phyloP scores from a whole-genome alignment of 805 yeast species.

The Citeromyces matritensis region DNA sequence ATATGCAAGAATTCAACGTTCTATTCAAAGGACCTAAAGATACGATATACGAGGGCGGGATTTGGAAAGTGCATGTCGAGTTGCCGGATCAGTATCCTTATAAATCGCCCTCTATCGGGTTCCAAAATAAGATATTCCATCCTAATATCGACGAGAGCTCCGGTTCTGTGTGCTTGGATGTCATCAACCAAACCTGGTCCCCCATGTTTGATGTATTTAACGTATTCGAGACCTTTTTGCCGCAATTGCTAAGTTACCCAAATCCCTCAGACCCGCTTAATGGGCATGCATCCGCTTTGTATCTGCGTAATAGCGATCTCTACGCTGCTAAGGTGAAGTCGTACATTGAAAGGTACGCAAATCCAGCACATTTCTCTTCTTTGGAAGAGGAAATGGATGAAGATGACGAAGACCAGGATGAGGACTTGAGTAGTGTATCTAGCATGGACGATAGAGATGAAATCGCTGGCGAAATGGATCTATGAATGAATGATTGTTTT shows the following conservation, averaged over 20 bases:
- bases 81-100: constrained; percentile 92
- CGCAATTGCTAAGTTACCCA: constrained; percentile 83
- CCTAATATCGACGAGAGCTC: constrained; percentile 87
- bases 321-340: constrained; percentile 59
- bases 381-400: constrained; percentile 11
- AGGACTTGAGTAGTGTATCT: constrained; percentile 12
- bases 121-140: constrained; percentile 80
- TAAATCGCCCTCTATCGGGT: constrained; percentile 92
- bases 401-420: constrained; percentile 13
- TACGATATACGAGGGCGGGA: constrained; percentile 81
- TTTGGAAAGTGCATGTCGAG: constrained; percentile 86
- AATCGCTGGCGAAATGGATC: constrained; percentile 18
- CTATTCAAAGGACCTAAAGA: constrained; percentile 76
- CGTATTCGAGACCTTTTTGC: constrained; percentile 84
- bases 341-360: constrained; percentile 62
- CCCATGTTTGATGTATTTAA: constrained; percentile 91
- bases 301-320: constrained; percentile 48
- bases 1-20: constrained; percentile 76
- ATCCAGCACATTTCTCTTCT: constrained; percentile 13
- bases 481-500: too few species aligned
- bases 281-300: constrained; percentile 74
- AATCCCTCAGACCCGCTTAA: constrained; percentile 91
- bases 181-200: constrained; percentile 95
- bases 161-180: constrained; percentile 92
- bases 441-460: constrained; percentile 11